Evolutionary conservation across 2,329 filamentous ascomycete species (phyloP).

Genomic region (Colletotrichum sp.): DNA sequence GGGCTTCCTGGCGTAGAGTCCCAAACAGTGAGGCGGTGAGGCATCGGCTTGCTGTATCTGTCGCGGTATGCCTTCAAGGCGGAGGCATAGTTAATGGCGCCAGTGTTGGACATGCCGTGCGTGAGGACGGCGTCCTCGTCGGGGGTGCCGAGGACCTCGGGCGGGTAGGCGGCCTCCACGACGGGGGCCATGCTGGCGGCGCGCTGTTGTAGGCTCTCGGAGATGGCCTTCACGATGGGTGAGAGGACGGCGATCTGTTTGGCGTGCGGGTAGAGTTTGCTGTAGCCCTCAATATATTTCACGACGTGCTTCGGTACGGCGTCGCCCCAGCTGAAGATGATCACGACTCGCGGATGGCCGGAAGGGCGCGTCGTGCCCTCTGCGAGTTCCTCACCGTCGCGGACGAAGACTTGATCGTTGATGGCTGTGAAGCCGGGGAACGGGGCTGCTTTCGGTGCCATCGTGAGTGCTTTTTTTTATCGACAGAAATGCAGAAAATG

Average conservation of each 20-base stretch:
- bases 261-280: conserved; percentile 52
- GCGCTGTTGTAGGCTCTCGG: conserved; percentile 46
- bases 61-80: conserved; percentile 51
- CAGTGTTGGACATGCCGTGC: conserved; percentile 64
- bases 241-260: conserved; percentile 57
- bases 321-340: conserved; percentile 65
- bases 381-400: conserved; percentile 32
- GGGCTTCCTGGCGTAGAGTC: conserved; percentile 60
- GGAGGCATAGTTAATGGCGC: conserved; percentile 57
- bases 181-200: conserved; percentile 50
- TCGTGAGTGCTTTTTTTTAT: background rate
- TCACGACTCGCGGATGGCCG: conserved; percentile 48
- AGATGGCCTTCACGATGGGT: conserved; percentile 51
- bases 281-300: conserved; percentile 61
- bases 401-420: conserved; percentile 52
- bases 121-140: conserved; percentile 41
- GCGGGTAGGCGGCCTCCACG: conserved; percentile 40
- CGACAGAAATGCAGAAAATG: background rate
- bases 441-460: conserved; percentile 22
- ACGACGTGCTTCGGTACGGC: conserved; percentile 56
- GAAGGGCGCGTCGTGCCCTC: conserved; percentile 19
- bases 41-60: conserved; percentile 41
- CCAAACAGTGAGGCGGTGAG: conserved; percentile 51
- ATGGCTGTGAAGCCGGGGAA: conserved; percentile 52
- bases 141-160: conserved; percentile 21